Conservation (phyloP, 345 rosid genomes). For the Salix viminalis region DNA sequence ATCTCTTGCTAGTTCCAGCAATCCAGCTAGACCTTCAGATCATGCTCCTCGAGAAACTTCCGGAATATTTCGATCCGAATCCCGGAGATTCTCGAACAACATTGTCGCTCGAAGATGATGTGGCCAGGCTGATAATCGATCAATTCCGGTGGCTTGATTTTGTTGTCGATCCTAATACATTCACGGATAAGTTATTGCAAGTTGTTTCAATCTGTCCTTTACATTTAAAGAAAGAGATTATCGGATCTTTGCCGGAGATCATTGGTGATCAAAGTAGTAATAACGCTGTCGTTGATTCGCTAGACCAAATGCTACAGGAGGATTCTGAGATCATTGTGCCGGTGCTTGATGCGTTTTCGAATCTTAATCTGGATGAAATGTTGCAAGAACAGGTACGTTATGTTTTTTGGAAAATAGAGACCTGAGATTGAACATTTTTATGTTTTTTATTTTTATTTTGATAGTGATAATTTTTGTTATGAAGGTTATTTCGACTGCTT, state of each 20-base stretch:
- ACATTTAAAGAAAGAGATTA: slow-evolving; percentile 68
- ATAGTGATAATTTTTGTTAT: slow-evolving; percentile 6
- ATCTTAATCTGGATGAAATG: slow-evolving; percentile 57
- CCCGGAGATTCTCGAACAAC: slow-evolving; percentile 30
- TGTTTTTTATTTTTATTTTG: background rate
- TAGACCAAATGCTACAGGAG: slow-evolving; percentile 71
- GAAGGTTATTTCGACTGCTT: slow-evolving; percentile 65
- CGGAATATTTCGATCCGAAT: slow-evolving; percentile 42
- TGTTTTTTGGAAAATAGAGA: background rate
- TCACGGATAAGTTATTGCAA: slow-evolving; percentile 64
- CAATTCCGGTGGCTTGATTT: slow-evolving; percentile 84
- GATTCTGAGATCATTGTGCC: slow-evolving; percentile 66
- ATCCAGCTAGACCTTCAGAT: slow-evolving; percentile 63
- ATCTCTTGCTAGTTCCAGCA: slow-evolving; percentile 57
- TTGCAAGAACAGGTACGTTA: slow-evolving; percentile 65
- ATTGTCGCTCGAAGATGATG: slow-evolving; percentile 53
- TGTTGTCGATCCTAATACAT: slow-evolving; percentile 45
- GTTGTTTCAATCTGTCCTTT: slow-evolving; percentile 59
- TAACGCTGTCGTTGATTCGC: slow-evolving; percentile 51
- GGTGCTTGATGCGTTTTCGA: slow-evolving; percentile 72
- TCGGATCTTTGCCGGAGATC: slow-evolving; percentile 85
- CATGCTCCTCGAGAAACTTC: slow-evolving; percentile 73
- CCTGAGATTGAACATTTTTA: too few relatives aligned
- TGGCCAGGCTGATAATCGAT: slow-evolving; percentile 62
- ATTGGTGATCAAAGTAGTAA: slow-evolving; percentile 58